Percentiles rank a stretch among this genome's conserved stretches.
Conservation (phyloP, 768 basidiomycete species). For the Mycena alexandri region DNA sequence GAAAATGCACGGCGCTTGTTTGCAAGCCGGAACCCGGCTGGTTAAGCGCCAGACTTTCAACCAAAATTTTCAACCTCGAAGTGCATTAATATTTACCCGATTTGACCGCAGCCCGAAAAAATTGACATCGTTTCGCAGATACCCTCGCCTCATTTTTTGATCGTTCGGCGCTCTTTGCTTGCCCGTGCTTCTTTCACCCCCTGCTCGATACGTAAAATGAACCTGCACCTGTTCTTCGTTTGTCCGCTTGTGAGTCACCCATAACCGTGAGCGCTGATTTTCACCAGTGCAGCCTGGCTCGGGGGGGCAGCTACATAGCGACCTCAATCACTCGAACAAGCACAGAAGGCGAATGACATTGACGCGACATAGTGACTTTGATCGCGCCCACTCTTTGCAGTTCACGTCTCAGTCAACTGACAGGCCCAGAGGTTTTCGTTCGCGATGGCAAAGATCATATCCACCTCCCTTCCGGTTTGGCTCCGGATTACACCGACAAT, state of each 20-base stretch:
- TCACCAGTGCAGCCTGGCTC: neutral
- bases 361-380: conserved; percentile 15
- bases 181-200: neutral
- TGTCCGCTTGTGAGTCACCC: conserved; percentile 5
- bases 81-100: neutral
- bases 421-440: neutral
- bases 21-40: neutral
- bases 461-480: neutral
- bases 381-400: neutral
- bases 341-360: conserved; percentile 7
- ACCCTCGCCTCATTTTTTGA: neutral
- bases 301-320: neutral
- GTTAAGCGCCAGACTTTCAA: neutral
- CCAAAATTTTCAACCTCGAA: neutral
- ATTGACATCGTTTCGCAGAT: neutral
- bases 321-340: conserved; percentile 6
- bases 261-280: conserved; percentile 17
- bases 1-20: conserved; percentile 25
- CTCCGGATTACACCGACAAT: neutral
- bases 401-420: neutral
- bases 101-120: neutral
- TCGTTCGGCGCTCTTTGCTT: neutral
- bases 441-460: neutral
- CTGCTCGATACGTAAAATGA: neutral
- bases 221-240: neutral